Evolutionary conservation across 768 basidiomycete species (phyloP).

Genomic region (Mycena polygramma): DNA sequence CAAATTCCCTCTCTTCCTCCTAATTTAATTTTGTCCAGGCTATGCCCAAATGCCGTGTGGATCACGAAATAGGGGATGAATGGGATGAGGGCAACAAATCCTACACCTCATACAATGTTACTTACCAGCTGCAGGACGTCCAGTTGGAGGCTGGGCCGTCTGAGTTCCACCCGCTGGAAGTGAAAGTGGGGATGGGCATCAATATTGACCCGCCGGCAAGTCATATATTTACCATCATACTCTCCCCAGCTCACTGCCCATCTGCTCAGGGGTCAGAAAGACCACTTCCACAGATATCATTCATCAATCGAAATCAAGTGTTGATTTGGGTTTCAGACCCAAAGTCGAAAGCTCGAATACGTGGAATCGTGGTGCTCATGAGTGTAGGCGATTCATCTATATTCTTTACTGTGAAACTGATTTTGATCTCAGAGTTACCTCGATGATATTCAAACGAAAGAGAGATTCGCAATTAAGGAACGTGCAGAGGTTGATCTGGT

Average conservation of each 20-base stretch:
- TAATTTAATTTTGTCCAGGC: not conserved
- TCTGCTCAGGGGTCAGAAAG: not conserved
- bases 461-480: conserved; percentile 7
- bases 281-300: conserved; percentile 15
- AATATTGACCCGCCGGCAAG: conserved; percentile 15
- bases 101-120: conserved; percentile 15
- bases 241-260: not conserved
- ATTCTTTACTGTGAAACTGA: not conserved
- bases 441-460: conserved; percentile 4
- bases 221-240: not conserved
- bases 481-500: conserved; percentile 2
- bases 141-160: not conserved
- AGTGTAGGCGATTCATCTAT: not conserved
- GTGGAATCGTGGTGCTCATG: conserved; percentile 15
- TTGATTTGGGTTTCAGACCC: conserved; percentile 20
- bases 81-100: conserved; percentile 9
- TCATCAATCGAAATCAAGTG: conserved; percentile 16
- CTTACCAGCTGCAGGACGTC: not conserved
- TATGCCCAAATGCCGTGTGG: conserved; percentile 16
- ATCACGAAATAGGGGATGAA: not conserved
- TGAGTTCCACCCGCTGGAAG: not conserved
- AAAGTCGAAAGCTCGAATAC: not conserved
- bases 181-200: conserved; percentile 23
- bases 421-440: conserved; percentile 2
- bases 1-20: not conserved